Evolutionary conservation across 495 filamentous ascomycete species (phyloP).

Genomic region (Daldinia concentrica): DNA sequence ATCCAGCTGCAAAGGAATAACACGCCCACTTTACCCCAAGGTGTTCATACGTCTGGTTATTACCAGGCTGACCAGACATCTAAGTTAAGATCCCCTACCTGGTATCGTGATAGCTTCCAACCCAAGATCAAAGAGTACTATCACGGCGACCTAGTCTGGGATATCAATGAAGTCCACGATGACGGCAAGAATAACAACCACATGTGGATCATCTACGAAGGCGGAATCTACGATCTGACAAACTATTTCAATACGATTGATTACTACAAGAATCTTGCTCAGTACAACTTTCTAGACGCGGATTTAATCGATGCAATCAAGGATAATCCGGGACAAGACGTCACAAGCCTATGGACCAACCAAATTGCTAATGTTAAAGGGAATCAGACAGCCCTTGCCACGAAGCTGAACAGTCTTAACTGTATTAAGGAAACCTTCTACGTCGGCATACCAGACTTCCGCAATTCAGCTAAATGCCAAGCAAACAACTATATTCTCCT

Average conservation of each 20-base stretch:
- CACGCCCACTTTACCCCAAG: conserved; percentile 62
- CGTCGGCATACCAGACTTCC: conserved; percentile 84
- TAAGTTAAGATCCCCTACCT: conserved; percentile 68
- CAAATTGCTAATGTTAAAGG: conserved; percentile 47
- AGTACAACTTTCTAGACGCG: conserved; percentile 74
- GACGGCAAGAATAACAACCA: conserved; percentile 73
- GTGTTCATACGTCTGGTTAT: conserved; percentile 74
- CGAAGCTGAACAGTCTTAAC: conserved; percentile 66
- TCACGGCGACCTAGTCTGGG: conserved; percentile 84
- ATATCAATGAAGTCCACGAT: conserved; percentile 61
- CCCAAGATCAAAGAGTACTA: conserved; percentile 85
- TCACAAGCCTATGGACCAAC: conserved; percentile 70
- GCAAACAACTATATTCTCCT: conserved; percentile 94
- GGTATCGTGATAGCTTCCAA: conserved; percentile 79
- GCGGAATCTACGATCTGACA: conserved; percentile 85
- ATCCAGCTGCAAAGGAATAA: conserved; percentile 69
- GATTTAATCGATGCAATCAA: conserved; percentile 71
- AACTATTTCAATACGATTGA: conserved; percentile 85
- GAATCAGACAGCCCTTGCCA: conserved; percentile 50
- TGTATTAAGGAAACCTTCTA: conserved; percentile 90
- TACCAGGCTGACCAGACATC: conserved; percentile 61
- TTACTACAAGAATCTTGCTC: conserved; percentile 48
- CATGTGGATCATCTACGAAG: conserved; percentile 80
- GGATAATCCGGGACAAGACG: conserved; percentile 78
- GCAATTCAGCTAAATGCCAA: conserved; percentile 76